Evolutionary conservation across 371 early-diverging fungal species (phyloP), one percentile per base, ranked within the genome.

Genomic region (Mortierella sp.): DNA sequence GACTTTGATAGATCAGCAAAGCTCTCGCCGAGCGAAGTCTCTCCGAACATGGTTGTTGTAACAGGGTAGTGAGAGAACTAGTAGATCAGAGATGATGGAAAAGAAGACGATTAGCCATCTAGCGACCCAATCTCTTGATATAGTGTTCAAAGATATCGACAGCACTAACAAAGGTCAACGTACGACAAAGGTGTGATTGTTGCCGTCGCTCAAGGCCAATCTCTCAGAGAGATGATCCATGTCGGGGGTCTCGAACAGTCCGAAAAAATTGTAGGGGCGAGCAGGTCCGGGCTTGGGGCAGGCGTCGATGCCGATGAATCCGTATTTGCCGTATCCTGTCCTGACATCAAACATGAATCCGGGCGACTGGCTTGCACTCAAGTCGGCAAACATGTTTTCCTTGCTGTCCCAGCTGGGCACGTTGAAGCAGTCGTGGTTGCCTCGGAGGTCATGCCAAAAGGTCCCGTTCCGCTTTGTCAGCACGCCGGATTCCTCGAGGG

Each of bases 221-320:
- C 89, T 82, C 72, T 77, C n/a, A 21, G 91, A 91, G 2, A 98
- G 83, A 44, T 88, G 83, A 88, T 96, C 92, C 95, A 98, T 95
- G 43, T 94, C 95, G 34, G 86, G 82, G 5, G 91, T 90, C 46
- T 95, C 95, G 64, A 97, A 83, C 80, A 93, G 92, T 2, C 97
- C 97, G 85, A 98, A 98, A 79, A 98, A 97, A 79, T 98, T 98
- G 87, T 97, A 91, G 2, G 97, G 98, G 46, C 97, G 88, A 10
- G 94, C 90, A 34, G 96, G 93, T 10, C 97, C 97, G n/a, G 89
- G 88, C 64, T 90, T 90, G 1, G 97, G 97, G 73, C 97, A 97
- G 10, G 93, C 96, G 87, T 98, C 97, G 19, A 95, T 90, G 3
- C 96, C 96, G 61, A 97, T 91, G 89, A 98, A 97, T 51, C 91